Base-by-base conservation (phyloP, 2,329 filamentous ascomycete genomes). In the Coleophoma crateriformis region DNA sequence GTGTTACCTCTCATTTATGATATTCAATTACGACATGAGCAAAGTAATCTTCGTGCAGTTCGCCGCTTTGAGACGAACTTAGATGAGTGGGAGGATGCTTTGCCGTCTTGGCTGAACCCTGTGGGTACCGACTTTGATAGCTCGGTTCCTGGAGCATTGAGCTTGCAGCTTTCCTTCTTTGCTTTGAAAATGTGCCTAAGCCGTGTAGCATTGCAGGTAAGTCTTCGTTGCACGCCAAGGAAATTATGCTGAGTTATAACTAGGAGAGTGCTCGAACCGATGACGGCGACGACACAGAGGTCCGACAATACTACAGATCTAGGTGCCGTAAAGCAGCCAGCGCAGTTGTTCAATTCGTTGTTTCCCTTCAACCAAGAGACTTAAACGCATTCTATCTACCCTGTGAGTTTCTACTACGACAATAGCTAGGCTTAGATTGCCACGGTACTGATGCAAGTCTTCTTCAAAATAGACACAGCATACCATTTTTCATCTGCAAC, bases 311-410 rank as follows among this genome's bases (percentile, higher is more conserved):
- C 40, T 40, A 47, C 14, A 45, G 41, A 43, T 37, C 57, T 15
- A 51, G 51, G 42, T 52, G 55, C 38, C 54, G 57, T 38, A 54
- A 53, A 48, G 51, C 59, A 2, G 56, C 59, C 7, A 52, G 58
- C 17, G 56, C 54, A 7, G 54, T 61, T 13, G 53, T 58, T n/a
- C 46, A 50, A 7, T 58, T 58, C 42, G 50, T 58, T 7, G 51
- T 53, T 33, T 47, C 44, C 14, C 41, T 59, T 22, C 47, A 50
- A 6, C 46, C 44, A 33, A 37, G 40, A 19, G 53, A 61, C 22
- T 42, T 59, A 10, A 48, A 57, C 42, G 52, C 47, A 49, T 61
- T 60, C 45, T 61, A 58, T 58, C 52, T 61, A 39, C 58, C 59
- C 5, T 61, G 59, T 61, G 52, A 50, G 54, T 33, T 10, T 3